A percentile compares a stretch with the other conserved stretches of the same genome.
Conservation (phyloP, 805 yeast genomes). For the Nakazawaea holstii region DNA sequence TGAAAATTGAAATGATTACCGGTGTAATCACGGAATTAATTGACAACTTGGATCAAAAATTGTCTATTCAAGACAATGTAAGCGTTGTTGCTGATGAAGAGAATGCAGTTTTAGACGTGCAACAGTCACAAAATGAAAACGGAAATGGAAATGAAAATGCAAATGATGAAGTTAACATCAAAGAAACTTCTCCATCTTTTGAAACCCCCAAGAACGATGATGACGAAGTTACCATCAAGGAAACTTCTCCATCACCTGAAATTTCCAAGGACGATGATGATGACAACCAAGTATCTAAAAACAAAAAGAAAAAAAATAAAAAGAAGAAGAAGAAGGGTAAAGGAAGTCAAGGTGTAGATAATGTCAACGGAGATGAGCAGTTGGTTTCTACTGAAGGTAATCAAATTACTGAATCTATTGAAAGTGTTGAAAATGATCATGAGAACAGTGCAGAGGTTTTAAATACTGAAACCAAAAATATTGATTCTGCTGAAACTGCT, state of each 20-base stretch:
- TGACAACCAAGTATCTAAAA: neutral
- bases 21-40: neutral
- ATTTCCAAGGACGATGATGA: neutral
- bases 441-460: too few relatives aligned
- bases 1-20: neutral
- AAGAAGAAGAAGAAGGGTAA: neutral
- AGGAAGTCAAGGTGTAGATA: neutral
- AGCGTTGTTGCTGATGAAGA: neutral
- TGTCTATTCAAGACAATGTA: neutral
- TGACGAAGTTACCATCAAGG: too few relatives aligned
- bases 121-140: neutral
- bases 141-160: neutral
- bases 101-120: neutral
- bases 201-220: too few relatives aligned
- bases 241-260: too few relatives aligned
- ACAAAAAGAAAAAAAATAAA: slow-evolving; percentile 1
- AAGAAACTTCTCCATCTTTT: too few relatives aligned
- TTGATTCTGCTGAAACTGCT: too few relatives aligned
- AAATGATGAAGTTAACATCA: neutral
- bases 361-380: neutral
- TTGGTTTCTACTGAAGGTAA: neutral
- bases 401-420: neutral
- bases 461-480: too few relatives aligned
- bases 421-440: too few relatives aligned
- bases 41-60: neutral